Percentiles rank a stretch among this genome's conserved stretches.
These are phyloP conservation scores for Diplotaxis tenuifolia DNA, from an alignment of 345 rosid genomes.

Conservation along the genomic window DNA sequence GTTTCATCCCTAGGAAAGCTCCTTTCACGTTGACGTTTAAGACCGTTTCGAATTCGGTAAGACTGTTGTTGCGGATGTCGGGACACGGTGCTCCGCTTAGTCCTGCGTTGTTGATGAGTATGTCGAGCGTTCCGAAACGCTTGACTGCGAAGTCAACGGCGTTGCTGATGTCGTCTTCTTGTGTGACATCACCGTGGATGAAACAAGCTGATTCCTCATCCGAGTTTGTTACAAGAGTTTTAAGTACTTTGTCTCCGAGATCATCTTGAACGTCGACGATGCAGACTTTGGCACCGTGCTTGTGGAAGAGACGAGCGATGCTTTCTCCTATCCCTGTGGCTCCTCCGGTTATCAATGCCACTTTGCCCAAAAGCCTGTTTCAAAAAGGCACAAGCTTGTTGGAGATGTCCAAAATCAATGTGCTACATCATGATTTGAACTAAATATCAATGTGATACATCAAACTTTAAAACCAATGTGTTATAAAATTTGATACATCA, in stretches of 20 bases:
- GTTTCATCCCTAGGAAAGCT: constrained; percentile 82
- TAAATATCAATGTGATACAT: too few relatives aligned
- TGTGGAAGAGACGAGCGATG: constrained; percentile 66
- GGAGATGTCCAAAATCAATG: background rate
- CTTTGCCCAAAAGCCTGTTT: constrained; percentile 64
- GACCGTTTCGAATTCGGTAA: constrained; percentile 44
- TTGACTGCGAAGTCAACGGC: constrained; percentile 62
- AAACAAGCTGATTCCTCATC: constrained; percentile 32
- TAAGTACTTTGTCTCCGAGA: constrained; percentile 49
- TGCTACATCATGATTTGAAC: too few relatives aligned
- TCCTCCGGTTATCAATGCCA: constrained; percentile 84
- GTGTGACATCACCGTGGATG: constrained; percentile 70
- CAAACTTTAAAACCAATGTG: too few relatives aligned
- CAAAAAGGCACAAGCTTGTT: background rate
- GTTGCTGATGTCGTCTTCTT: constrained; percentile 59
- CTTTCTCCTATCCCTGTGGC: constrained; percentile 90
- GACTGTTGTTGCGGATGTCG: constrained; percentile 38
- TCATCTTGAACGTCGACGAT: constrained; percentile 65
- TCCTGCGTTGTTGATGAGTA: constrained; percentile 90
- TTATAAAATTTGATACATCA: too few relatives aligned
- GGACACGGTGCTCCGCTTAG: constrained; percentile 56
- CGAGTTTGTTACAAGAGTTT: constrained; percentile 27
- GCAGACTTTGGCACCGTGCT: constrained; percentile 80
- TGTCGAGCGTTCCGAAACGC: constrained; percentile 66
- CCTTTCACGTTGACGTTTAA: constrained; percentile 86